Evolutionary conservation across 495 filamentous ascomycete genomes (phyloP).

Genomic region (Aspergillus heteromorphus): DNA sequence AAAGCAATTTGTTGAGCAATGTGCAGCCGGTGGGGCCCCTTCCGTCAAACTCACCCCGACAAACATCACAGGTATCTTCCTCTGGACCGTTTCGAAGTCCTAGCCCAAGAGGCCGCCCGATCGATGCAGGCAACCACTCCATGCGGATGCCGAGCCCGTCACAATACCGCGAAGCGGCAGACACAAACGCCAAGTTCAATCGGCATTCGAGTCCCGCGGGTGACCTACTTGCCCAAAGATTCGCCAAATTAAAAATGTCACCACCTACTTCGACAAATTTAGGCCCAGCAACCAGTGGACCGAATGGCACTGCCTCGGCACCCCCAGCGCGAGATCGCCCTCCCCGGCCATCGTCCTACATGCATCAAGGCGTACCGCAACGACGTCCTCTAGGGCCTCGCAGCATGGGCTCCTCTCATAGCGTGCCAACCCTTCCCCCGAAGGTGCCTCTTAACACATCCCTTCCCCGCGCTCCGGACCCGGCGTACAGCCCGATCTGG

Average conservation of each 20-base stretch:
- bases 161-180: conserved; percentile 28
- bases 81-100: conserved; percentile 11
- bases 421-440: conserved; percentile 43
- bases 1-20: conserved; percentile 35
- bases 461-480: conserved; percentile 75
- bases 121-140: conserved; percentile 13
- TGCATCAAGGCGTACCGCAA: conserved; percentile 13
- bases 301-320: conserved; percentile 28
- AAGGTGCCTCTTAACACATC: conserved; percentile 53
- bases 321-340: conserved; percentile 29
- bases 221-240: conserved; percentile 41
- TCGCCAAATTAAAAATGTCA: conserved; percentile 37
- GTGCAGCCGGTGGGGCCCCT: conserved; percentile 24
- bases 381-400: conserved; percentile 49
- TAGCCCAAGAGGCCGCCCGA: conserved; percentile 21
- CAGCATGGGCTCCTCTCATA: conserved; percentile 46
- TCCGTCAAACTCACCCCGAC: conserved; percentile 9
- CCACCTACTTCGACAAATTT: conserved; percentile 10
- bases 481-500: conserved; percentile 72
- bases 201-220: conserved; percentile 27
- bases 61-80: conserved; percentile 13
- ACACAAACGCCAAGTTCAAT: conserved; percentile 16
- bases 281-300: conserved; percentile 2
- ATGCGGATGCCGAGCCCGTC: conserved; percentile 42
- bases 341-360: conserved; percentile 22